These are phyloP conservation scores for Hordeum vulgare DNA, from an alignment of 176 grass and related monocot species.

Conservation along the genomic window DNA sequence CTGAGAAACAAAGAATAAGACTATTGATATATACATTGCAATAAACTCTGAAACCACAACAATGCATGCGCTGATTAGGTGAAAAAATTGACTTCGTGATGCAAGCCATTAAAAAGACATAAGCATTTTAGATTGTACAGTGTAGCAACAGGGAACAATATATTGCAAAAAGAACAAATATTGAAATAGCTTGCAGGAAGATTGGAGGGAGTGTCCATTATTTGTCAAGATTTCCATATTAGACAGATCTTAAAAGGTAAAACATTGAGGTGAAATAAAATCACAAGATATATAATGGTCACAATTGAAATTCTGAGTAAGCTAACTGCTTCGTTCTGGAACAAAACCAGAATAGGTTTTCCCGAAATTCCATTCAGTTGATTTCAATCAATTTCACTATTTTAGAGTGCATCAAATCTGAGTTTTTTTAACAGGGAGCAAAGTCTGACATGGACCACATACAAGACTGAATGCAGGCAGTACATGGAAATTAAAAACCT, in stretches of 20 bases:
- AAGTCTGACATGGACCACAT: background rate
- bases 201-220: background rate
- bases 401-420: background rate
- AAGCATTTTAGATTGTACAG: background rate
- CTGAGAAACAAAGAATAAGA: conserved; percentile 3
- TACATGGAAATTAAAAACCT: background rate
- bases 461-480: background rate
- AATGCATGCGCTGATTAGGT: background rate
- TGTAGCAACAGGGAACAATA: background rate
- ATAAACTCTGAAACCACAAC: background rate
- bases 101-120: background rate
- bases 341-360: background rate
- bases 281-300: background rate
- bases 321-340: background rate
- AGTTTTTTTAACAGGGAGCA: background rate
- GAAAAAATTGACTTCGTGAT: background rate
- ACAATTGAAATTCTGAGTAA: background rate
- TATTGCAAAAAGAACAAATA: background rate
- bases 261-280: background rate
- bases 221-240: background rate
- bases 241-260: background rate
- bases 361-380: background rate
- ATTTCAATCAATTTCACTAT: background rate
- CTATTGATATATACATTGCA: background rate
- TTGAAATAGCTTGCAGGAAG: background rate